Conservation (phyloP, 768 basidiomycete species). For the Coprinellus micaceus region DNA sequence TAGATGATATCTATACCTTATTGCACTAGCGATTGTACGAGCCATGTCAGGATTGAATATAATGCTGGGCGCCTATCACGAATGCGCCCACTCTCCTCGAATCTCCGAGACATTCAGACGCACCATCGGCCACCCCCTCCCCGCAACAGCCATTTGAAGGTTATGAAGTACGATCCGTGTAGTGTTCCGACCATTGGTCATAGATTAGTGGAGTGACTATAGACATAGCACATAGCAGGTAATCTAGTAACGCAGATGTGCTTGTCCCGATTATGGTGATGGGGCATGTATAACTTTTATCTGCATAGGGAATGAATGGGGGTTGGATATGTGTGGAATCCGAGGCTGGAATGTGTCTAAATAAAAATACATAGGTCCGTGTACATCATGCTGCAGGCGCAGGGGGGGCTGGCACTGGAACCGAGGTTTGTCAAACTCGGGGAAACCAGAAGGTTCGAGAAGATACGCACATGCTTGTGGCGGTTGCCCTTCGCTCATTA, state of each 20-base stretch:
- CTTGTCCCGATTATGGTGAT: conserved; percentile 5
- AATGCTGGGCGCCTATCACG: too few relatives aligned
- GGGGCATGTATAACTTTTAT: conserved; percentile 8
- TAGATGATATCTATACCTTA: conserved; percentile 1
- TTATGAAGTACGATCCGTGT: too few relatives aligned
- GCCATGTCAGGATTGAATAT: too few relatives aligned
- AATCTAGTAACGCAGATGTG: conserved; percentile 1
- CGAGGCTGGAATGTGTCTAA: conserved; percentile 5
- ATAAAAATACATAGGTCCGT: conserved; percentile 2
- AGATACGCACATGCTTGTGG: conserved; percentile 69
- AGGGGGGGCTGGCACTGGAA: conserved; percentile 5
- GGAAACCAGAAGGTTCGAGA: not conserved
- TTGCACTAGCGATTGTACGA: too few relatives aligned
- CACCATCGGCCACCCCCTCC: too few relatives aligned
- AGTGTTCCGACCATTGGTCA: not conserved
- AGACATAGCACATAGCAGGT: conserved; percentile 1
- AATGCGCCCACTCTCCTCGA: too few relatives aligned
- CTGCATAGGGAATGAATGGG: conserved; percentile 6
- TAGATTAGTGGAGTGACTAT: conserved; percentile 4
- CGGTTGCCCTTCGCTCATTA: conserved; percentile 79
- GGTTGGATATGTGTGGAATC: conserved; percentile 6
- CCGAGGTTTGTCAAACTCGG: not conserved
- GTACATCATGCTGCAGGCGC: conserved; percentile 6
- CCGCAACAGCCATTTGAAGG: too few relatives aligned
- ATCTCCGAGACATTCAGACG: too few relatives aligned